Percentiles rank a stretch among this genome's conserved stretches.
Evolutionary conservation across 2,329 filamentous ascomycete genomes (phyloP).

Genomic region (Nigrograna mackinnonii): DNA sequence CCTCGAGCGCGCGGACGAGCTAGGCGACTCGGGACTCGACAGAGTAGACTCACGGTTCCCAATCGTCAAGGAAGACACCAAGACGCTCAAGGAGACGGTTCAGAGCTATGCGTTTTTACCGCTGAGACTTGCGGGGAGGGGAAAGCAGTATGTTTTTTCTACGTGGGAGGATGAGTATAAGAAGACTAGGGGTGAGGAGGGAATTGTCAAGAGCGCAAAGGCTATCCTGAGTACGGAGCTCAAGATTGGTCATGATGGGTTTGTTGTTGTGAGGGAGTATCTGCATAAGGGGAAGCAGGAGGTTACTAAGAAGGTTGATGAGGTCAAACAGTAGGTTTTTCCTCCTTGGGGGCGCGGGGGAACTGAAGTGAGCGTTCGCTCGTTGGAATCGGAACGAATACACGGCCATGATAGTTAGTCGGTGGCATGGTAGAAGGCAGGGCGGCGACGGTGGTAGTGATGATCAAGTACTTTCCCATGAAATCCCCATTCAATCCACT

Average conservation of each 20-base stretch:
- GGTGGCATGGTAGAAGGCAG: too few relatives aligned
- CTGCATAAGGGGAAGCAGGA: slow-evolving; percentile 37
- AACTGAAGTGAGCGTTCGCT: too few relatives aligned
- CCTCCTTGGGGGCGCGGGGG: too few relatives aligned
- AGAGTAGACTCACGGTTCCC: slow-evolving; percentile 42
- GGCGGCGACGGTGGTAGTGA: too few relatives aligned
- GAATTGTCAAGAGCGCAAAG: slow-evolving; percentile 39
- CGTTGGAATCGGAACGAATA: too few relatives aligned
- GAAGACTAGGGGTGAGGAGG: slow-evolving; percentile 40
- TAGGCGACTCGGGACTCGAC: slow-evolving; percentile 40
- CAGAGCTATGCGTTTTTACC: slow-evolving; percentile 30
- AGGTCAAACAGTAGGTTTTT: slow-evolving; percentile 38
- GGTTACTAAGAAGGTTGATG: slow-evolving; percentile 35
- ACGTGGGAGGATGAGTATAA: slow-evolving; percentile 45
- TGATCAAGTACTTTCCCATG: too few relatives aligned
- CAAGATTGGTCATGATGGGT: slow-evolving; percentile 39
- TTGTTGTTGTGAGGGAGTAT: slow-evolving; percentile 30
- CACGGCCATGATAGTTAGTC: too few relatives aligned
- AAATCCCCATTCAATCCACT: too few relatives aligned
- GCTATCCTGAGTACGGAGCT: slow-evolving; percentile 43
- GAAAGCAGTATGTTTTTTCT: slow-evolving; percentile 37
- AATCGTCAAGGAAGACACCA: slow-evolving; percentile 54
- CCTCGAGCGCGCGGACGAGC: slow-evolving; percentile 74
- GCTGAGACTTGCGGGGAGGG: slow-evolving; percentile 23
- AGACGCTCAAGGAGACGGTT: slow-evolving; percentile 41